Conservation (phyloP, 1,284 basidiomycete species). For the Cryptococcus sp. region DNA sequence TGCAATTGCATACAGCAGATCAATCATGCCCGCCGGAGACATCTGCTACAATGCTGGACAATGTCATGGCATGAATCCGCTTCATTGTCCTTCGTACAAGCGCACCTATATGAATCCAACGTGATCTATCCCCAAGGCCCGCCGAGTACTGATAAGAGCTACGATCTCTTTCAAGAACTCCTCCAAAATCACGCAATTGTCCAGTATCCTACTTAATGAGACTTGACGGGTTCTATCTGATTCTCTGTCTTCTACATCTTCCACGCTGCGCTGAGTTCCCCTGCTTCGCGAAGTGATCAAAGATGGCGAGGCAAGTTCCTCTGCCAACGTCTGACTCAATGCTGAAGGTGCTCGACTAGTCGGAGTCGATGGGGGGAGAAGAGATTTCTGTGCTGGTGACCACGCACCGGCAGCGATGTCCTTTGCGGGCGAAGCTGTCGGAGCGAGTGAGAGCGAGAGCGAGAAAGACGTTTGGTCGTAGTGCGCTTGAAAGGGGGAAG, state of each 20-base stretch:
- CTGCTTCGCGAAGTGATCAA: too few species aligned
- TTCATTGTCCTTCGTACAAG: background rate
- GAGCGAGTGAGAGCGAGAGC: constrained; percentile 72
- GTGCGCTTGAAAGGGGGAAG: constrained; percentile 80
- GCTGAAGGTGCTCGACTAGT: constrained; percentile 55
- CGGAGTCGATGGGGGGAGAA: constrained; percentile 55
- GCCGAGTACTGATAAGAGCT: constrained; percentile 80
- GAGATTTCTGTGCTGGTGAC: constrained; percentile 59
- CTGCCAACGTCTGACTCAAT: constrained; percentile 12
- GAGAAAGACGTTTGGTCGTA: constrained; percentile 74
- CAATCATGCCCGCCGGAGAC: background rate
- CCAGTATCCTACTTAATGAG: constrained; percentile 57
- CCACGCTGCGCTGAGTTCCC: constrained; percentile 41
- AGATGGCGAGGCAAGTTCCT: background rate
- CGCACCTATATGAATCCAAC: constrained; percentile 32
- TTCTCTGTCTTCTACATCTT: constrained; percentile 66
- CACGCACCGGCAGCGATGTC: constrained; percentile 63
- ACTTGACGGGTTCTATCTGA: constrained; percentile 24
- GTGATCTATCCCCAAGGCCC: constrained; percentile 81
- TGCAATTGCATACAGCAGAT: background rate
- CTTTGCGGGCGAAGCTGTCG: constrained; percentile 59
- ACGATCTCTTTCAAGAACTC: constrained; percentile 93
- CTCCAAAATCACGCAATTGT: constrained; percentile 93
- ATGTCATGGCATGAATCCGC: background rate
- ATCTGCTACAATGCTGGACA: background rate